Evolutionary conservation across 306 rosid genomes (phyloP).

Genomic region (Macrotyloma uniflorum): DNA sequence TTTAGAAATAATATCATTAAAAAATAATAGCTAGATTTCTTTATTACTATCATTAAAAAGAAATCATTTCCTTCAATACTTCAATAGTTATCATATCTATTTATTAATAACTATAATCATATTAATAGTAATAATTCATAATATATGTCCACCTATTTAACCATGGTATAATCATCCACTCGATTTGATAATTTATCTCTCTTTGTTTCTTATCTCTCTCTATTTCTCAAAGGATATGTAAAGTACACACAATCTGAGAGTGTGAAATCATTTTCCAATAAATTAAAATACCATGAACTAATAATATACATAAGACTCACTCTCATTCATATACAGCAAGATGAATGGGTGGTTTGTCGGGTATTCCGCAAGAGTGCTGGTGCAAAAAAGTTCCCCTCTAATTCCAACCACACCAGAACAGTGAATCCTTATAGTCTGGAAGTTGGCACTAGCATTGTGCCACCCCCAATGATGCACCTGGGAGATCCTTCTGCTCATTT

Average conservation of each 20-base stretch:
- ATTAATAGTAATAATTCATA: too few relatives aligned
- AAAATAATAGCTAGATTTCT: too few relatives aligned
- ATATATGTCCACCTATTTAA: too few relatives aligned
- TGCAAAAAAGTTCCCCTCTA: conserved; percentile 62
- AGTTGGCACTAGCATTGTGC: conserved; percentile 49
- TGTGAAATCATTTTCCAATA: neutral
- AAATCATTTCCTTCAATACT: too few relatives aligned
- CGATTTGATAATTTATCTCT: too few relatives aligned
- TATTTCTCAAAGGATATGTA: too few relatives aligned
- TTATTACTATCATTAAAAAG: too few relatives aligned
- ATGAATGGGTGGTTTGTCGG: conserved; percentile 93
- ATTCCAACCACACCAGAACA: conserved; percentile 57
- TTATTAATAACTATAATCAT: too few relatives aligned
- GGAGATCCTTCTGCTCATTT: conserved; percentile 50
- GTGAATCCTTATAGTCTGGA: conserved; percentile 69
- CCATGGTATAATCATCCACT: too few relatives aligned
- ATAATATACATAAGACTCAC: neutral
- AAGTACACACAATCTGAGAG: neutral
- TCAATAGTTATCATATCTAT: too few relatives aligned
- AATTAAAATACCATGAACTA: neutral
- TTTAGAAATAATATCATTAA: too few relatives aligned
- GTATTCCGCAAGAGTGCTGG: conserved; percentile 85
- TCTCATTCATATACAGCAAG: conserved; percentile 49
- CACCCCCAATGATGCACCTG: conserved; percentile 69
- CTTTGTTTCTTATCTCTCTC: too few relatives aligned